Base-by-base conservation (phyloP, 345 rosid genomes). In the Populus pruinosa region DNA sequence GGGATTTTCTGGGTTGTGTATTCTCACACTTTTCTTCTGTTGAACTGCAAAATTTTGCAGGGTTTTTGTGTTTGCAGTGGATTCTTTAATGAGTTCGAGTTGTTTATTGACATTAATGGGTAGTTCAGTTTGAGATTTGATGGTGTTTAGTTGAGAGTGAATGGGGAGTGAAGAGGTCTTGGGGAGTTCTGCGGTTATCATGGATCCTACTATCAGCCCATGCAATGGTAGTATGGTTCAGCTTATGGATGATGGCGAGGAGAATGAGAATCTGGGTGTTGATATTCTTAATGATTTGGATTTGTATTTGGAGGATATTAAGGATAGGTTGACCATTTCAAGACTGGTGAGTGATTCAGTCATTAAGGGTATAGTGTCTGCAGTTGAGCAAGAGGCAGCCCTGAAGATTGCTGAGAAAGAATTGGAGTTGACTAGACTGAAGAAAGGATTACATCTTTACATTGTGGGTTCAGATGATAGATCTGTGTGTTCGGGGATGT, bases 301-400 rank as follows among this genome's bases (percentile, higher is more conserved):
- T 76, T 85, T 85, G 2, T 92, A 87, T 72, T 83, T 75, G 81
- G 91, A 93, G 10, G 96, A 87, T 83, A 78, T 96, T 23, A 78
- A 71, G 14, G 89, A 85, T 20, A 75, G 93, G 18, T 73, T 96
- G 70, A 83, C 80, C 11, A 77, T 93, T 85, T 93, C 97, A 1
- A 90, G 97, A 72, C 88, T 88, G 87, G 99, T 96, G 38, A 90
- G 82, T 41, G 91, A 93, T 43, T 90, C 98, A 2, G 87, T 96
- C 72, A 82, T 91, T 29, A 93, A 83, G 86, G 99, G 94, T 55
- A 85, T 88, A 87, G 23, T 82, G 38, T 74, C 55, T 44, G 85
- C 82, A 1, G 68, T 94, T 67, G 88, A 92, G 78, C 85, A 89
- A 23, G 91, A 91, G 67, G 95, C 97, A 64, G 83, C 86, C 25